phyloP scores from a whole-genome alignment of 805 yeast species.

The Teunomyces tritomae region DNA sequence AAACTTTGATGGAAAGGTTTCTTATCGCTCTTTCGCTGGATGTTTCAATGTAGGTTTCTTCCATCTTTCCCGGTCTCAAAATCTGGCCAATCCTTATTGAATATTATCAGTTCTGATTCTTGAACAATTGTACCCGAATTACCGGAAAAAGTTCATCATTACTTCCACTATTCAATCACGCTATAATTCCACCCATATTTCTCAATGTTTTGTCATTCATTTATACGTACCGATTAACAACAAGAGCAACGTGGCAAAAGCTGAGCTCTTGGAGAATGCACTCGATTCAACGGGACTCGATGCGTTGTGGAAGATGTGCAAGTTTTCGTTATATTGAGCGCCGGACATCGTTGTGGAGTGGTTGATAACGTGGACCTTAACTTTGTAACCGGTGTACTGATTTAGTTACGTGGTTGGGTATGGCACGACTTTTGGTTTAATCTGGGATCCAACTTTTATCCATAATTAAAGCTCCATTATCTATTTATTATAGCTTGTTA shows the following conservation, averaged over 20 bases:
- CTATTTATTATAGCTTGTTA: no score
- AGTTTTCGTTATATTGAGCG: slow-evolving; percentile 26
- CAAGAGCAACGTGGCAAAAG: slow-evolving; percentile 20
- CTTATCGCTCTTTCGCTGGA: no score
- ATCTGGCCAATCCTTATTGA: no score
- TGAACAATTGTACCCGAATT: no score
- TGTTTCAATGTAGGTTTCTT: no score
- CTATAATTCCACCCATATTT: neutral
- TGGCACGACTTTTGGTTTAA: neutral
- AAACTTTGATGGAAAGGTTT: no score
- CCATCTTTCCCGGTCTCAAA: no score
- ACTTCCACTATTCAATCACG: no score
- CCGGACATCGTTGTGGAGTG: slow-evolving; percentile 13
- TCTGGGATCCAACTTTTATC: no score
- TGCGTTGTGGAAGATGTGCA: slow-evolving; percentile 16
- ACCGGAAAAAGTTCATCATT: no score
- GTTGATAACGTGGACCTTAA: neutral
- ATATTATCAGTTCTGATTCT: no score
- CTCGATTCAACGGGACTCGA: slow-evolving; percentile 24
- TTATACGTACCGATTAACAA: slow-evolving; percentile 22
- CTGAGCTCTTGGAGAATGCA: slow-evolving; percentile 15
- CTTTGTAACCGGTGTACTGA: neutral
- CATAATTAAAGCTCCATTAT: no score
- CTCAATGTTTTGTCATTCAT: neutral
- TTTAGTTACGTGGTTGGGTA: neutral